Conservation (phyloP, 352 stramenopile species). For the Globisporangium yorkense region DNA sequence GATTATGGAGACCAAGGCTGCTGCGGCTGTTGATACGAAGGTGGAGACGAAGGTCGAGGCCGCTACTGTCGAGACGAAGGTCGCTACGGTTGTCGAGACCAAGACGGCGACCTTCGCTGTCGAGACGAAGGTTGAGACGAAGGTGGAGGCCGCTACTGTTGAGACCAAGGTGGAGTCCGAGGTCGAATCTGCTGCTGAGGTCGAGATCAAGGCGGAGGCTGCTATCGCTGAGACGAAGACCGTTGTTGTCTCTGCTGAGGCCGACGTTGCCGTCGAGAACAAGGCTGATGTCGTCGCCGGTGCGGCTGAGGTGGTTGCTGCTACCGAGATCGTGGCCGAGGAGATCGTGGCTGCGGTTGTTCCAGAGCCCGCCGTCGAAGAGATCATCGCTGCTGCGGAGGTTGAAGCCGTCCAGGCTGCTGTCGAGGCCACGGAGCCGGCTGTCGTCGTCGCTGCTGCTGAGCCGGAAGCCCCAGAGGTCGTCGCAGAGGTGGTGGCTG, state of each 20-base stretch:
- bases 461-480: background rate
- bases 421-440: background rate
- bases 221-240: background rate
- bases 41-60: background rate
- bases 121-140: background rate
- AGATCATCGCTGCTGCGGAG: background rate
- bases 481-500: background rate
- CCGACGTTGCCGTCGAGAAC: background rate
- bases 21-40: background rate
- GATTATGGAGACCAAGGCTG: background rate
- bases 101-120: background rate
- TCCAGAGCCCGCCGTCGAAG: background rate
- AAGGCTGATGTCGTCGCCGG: background rate
- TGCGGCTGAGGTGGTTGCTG: background rate
- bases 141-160: background rate
- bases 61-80: background rate
- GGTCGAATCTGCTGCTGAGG: constrained; percentile 6
- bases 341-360: background rate
- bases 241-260: background rate
- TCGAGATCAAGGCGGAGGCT: constrained; percentile 10
- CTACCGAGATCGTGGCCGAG: background rate
- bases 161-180: background rate
- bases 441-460: background rate
- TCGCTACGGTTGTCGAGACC: background rate
- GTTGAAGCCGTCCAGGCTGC: background rate